Conservation (phyloP, 108 stramenopile genomes). For the Aureococcus anophagefferens region DNA sequence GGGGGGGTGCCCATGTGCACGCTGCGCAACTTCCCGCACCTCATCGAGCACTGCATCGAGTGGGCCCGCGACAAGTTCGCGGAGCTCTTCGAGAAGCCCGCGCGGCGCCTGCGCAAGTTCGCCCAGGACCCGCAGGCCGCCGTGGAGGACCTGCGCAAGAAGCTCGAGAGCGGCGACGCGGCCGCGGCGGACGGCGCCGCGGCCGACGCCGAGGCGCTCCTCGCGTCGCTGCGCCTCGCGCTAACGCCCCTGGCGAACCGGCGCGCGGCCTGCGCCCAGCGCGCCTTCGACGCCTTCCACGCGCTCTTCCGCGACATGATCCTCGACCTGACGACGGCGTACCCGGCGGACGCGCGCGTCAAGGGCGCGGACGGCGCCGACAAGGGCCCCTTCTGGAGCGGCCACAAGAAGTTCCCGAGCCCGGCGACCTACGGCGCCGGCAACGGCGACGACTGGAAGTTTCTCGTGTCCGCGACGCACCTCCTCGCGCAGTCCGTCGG, state of each 20-base stretch:
- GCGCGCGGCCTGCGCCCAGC: conserved; percentile 29
- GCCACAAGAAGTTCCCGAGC: conserved; percentile 47
- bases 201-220: not conserved
- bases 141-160: conserved; percentile 5
- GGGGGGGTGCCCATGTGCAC: conserved; percentile 79
- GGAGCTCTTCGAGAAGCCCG: conserved; percentile 35
- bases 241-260: conserved; percentile 16
- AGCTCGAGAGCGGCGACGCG: conserved; percentile 5
- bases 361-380: conserved; percentile 25
- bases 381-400: conserved; percentile 41
- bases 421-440: conserved; percentile 12
- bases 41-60: conserved; percentile 78
- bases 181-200: not conserved
- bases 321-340: conserved; percentile 37
- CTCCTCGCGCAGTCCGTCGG: conserved; percentile 75
- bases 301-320: conserved; percentile 36
- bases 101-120: conserved; percentile 32
- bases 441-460: conserved; percentile 68
- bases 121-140: conserved; percentile 24
- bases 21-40: conserved; percentile 64
- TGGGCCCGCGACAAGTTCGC: conserved; percentile 60
- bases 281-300: conserved; percentile 34
- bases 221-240: not conserved
- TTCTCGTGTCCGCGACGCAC: conserved; percentile 87
- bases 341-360: conserved; percentile 39